Conservation (phyloP, 768 basidiomycete genomes). For the Saitozyma sp. region DNA sequence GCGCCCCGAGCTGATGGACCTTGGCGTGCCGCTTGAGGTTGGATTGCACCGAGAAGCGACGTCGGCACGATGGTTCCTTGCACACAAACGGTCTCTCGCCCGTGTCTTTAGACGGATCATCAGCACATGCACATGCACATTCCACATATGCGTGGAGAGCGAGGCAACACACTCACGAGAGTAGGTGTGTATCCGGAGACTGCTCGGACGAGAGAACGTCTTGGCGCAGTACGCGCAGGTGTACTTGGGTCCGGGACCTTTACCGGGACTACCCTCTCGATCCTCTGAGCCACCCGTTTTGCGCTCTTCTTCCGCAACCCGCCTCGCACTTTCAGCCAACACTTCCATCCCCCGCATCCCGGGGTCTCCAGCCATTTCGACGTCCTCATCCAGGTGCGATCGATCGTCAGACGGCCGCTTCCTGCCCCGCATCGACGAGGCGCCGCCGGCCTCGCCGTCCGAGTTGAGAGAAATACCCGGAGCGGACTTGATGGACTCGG, state of each 20-base stretch:
- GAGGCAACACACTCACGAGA: slow-evolving; percentile 42
- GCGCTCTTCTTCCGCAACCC: slow-evolving; percentile 19
- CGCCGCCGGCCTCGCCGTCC: slow-evolving; percentile 2
- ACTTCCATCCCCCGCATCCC: slow-evolving; percentile 41
- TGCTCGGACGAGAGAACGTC: slow-evolving; percentile 48
- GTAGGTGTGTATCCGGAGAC: slow-evolving; percentile 48
- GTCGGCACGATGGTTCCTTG: slow-evolving; percentile 40
- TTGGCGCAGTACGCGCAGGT: slow-evolving; percentile 45
- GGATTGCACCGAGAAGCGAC: slow-evolving; percentile 49
- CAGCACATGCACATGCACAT: not conserved
- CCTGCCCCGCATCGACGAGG: slow-evolving; percentile 6
- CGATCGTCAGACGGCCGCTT: slow-evolving; percentile 10
- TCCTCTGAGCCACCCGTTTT: not conserved
- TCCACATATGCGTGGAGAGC: not conserved
- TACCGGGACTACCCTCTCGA: slow-evolving; percentile 15
- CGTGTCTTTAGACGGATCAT: slow-evolving; percentile 25
- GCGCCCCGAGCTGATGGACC: slow-evolving; percentile 33
- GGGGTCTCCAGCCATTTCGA: slow-evolving; percentile 13
- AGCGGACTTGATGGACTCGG: slow-evolving; percentile 18
- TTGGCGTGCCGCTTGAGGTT: slow-evolving; percentile 51
- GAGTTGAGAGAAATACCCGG: slow-evolving; percentile 7
- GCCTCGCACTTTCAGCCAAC: slow-evolving; percentile 26
- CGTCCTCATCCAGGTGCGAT: not conserved
- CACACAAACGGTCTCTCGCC: slow-evolving; percentile 50
- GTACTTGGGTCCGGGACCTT: slow-evolving; percentile 35